These are phyloP conservation scores for Candida suzukii DNA, from an alignment of 805 yeast genomes.

Conservation along the genomic window DNA sequence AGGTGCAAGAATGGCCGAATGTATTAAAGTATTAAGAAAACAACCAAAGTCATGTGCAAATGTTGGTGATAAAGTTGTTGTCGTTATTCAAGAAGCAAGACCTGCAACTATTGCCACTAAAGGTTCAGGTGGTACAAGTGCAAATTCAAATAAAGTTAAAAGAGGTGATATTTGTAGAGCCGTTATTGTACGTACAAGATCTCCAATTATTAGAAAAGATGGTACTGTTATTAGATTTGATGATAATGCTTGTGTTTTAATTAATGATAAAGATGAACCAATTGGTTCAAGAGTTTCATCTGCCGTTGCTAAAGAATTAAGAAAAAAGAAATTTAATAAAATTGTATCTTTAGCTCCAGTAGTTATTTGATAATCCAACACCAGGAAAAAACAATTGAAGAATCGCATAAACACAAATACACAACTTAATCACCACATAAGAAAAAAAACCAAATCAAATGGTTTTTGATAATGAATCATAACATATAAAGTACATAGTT, in stretches of 20 bases:
- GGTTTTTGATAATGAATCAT: too few species aligned
- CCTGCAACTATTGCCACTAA: constrained; percentile 46
- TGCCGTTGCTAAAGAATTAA: constrained; percentile 86
- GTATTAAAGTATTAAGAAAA: constrained; percentile 90
- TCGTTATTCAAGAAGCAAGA: constrained; percentile 87
- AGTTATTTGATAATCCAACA: not conserved
- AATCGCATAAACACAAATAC: not conserved
- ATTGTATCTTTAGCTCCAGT: constrained; percentile 86
- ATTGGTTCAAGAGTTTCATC: constrained; percentile 88
- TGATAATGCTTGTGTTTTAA: constrained; percentile 94
- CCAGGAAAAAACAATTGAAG: not conserved
- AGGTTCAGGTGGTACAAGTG: constrained; percentile 46
- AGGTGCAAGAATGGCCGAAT: constrained; percentile 88
- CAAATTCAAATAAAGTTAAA: constrained; percentile 74
- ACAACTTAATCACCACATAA: not conserved
- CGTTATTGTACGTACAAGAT: constrained; percentile 85
- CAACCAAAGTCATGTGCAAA: constrained; percentile 76
- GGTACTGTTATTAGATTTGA: constrained; percentile 85
- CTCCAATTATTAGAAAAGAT: constrained; percentile 66
- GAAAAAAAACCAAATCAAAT: too few species aligned
- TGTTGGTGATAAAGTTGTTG: constrained; percentile 89
- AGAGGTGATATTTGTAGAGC: constrained; percentile 96
- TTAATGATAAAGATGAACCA: constrained; percentile 87
- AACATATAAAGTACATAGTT: too few species aligned
- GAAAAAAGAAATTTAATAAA: constrained; percentile 76